These are phyloP conservation scores for Amyloporia xantha DNA, from an alignment of 768 basidiomycete genomes.

Conservation along the genomic window DNA sequence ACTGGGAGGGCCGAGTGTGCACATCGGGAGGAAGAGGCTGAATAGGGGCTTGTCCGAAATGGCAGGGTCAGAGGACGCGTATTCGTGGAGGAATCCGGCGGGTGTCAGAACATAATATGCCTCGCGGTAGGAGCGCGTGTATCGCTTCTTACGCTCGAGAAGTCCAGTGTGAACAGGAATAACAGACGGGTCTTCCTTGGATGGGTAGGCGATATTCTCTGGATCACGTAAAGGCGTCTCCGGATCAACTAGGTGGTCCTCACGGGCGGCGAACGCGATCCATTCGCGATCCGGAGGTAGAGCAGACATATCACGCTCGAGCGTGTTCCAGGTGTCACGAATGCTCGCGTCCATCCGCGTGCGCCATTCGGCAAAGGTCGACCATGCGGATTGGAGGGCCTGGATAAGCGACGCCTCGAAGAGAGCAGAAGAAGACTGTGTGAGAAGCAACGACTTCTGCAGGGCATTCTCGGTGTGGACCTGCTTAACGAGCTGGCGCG, in stretches of 20 bases:
- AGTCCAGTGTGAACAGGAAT: constrained; percentile 82
- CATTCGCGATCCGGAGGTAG: constrained; percentile 88
- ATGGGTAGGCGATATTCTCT: constrained; percentile 73
- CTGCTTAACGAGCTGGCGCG: constrained; percentile 81
- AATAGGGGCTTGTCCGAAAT: constrained; percentile 60
- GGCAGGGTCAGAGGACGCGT: constrained; percentile 67
- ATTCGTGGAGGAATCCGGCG: constrained; percentile 95
- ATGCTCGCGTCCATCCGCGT: constrained; percentile 69
- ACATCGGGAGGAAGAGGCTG: constrained; percentile 87
- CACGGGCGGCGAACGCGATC: constrained; percentile 90
- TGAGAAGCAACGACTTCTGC: constrained; percentile 96
- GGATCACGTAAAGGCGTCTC: constrained; percentile 90
- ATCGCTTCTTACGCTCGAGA: constrained; percentile 93
- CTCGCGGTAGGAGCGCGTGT: constrained; percentile 81
- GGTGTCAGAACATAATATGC: constrained; percentile 90
- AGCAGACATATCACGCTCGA: constrained; percentile 69
- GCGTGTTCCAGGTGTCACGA: constrained; percentile 65
- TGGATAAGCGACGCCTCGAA: constrained; percentile 97
- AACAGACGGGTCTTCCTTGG: constrained; percentile 85
- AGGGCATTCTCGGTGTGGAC: constrained; percentile 97
- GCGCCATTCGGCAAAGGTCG: constrained; percentile 93
- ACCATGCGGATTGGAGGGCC: constrained; percentile 94
- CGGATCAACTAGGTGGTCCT: constrained; percentile 93
- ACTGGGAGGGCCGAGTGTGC: constrained; percentile 92
- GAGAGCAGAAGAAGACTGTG: constrained; percentile 94